Percentiles rank a stretch among this genome's conserved stretches.
phyloP scores from a whole-genome alignment of 75 land plant species.

The Pinus taeda region DNA sequence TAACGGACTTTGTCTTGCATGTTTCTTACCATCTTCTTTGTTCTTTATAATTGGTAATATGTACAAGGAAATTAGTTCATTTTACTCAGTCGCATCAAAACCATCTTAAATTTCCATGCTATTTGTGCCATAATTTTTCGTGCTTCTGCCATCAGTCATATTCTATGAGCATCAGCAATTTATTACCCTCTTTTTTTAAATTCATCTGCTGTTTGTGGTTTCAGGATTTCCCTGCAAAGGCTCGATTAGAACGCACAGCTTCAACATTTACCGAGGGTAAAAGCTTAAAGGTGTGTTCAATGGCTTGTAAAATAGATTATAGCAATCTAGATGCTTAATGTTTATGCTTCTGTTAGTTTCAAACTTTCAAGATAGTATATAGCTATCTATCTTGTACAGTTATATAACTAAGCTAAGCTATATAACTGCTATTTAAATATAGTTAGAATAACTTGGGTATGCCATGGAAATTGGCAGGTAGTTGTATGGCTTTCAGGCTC shows the following conservation, averaged over 20 bases:
- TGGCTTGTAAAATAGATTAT: neutral
- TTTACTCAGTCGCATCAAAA: too few species aligned
- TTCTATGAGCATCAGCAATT: neutral
- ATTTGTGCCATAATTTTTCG: neutral
- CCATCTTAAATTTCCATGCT: neutral
- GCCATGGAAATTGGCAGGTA: too few species aligned
- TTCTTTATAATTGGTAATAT: too few species aligned
- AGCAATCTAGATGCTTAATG: neutral
- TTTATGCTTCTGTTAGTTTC: neutral
- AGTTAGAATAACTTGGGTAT: too few species aligned
- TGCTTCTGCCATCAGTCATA: neutral
- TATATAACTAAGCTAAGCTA: too few species aligned
- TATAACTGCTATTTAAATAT: too few species aligned
- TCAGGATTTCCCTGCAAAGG: constrained; percentile 6
- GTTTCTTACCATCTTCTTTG: too few species aligned
- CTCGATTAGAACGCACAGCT: neutral
- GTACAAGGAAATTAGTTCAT: too few species aligned
- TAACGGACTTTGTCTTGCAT: neutral
- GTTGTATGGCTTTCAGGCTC: too few species aligned
- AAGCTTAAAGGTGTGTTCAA: constrained; percentile 5
- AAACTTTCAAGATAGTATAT: neutral
- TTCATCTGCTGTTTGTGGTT: neutral
- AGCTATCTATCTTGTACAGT: too few species aligned
- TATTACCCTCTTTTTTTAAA: neutral
- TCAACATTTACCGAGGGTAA: neutral